A percentile compares a stretch with the other conserved stretches of the same genome.
phyloP scores from a whole-genome alignment of 176 grass and related monocot genomes.

The Eragrostis nindensis region DNA sequence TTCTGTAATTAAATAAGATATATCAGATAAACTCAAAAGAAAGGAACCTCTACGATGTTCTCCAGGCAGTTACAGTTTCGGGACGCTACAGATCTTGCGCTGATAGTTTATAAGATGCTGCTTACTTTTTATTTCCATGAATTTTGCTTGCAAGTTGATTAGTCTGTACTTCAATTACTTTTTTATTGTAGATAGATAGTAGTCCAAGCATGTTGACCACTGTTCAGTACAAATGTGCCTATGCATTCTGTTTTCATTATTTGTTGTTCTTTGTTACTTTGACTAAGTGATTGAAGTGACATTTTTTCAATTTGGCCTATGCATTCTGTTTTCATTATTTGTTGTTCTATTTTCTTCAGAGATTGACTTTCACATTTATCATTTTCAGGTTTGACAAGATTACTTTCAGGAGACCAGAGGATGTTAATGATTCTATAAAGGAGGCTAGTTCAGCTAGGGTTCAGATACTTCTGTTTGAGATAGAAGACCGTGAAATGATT shows the following conservation, averaged over 20 bases:
- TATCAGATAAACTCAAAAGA: not conserved
- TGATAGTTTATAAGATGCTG: not conserved
- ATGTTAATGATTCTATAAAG: constrained; percentile 56
- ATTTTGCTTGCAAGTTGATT: constrained; percentile 4
- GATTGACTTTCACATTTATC: constrained; percentile 3
- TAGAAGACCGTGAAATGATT: constrained; percentile 91
- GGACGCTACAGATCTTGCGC: not conserved
- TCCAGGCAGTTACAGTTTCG: not conserved
- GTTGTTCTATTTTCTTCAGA: too few relatives aligned
- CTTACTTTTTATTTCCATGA: not conserved
- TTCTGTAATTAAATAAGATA: constrained; percentile 1
- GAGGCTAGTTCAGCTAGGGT: constrained; percentile 61
- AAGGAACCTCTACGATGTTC: not conserved
- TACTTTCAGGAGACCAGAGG: constrained; percentile 74
- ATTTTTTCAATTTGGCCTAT: constrained; percentile 4
- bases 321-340: too few relatives aligned
- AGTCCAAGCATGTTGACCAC: not conserved
- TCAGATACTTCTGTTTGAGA: constrained; percentile 91
- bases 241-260: not conserved
- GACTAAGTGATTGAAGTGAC: constrained; percentile 7
- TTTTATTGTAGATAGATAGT: not conserved
- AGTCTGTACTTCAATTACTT: not conserved
- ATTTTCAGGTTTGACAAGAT: constrained; percentile 89
- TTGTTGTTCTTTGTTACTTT: not conserved
- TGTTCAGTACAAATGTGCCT: not conserved